Conservation (phyloP, 495 filamentous ascomycete genomes). For the Copromyces sp. region DNA sequence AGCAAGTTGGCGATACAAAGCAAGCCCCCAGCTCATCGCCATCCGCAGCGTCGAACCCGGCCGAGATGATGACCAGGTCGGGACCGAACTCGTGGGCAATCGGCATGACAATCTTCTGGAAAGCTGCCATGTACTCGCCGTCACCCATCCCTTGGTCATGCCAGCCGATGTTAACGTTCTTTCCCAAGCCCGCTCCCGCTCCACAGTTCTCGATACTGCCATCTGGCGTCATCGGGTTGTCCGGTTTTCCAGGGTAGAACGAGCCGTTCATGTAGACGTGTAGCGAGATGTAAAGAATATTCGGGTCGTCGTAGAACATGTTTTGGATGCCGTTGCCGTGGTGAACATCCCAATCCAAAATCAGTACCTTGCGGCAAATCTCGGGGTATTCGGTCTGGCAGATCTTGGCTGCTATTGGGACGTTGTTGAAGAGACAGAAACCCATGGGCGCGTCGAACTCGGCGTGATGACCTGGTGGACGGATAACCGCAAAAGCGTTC, state of each 20-base stretch:
- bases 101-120: conserved; percentile 95
- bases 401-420: conserved; percentile 75
- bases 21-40: conserved; percentile 90
- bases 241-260: conserved; percentile 76
- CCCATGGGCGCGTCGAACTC: conserved; percentile 77
- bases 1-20: conserved; percentile 80
- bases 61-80: conserved; percentile 90
- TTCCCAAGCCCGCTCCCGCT: conserved; percentile 60
- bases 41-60: conserved; percentile 90
- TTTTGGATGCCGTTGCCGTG: conserved; percentile 95
- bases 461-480: conserved; percentile 92
- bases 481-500: conserved; percentile 89
- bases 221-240: conserved; percentile 44
- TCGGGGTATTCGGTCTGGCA: conserved; percentile 70
- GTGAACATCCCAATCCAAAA: conserved; percentile 88
- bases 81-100: conserved; percentile 88
- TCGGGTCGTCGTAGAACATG: conserved; percentile 88
- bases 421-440: conserved; percentile 97
- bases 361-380: conserved; percentile 73
- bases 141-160: conserved; percentile 86
- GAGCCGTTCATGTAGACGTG: conserved; percentile 73
- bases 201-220: conserved; percentile 74
- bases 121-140: conserved; percentile 91
- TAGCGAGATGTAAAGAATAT: conserved; percentile 92
- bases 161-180: conserved; percentile 96